These are phyloP conservation scores for Pythium plurisporium DNA, from an alignment of 352 stramenopile species.

Conservation along the genomic window DNA sequence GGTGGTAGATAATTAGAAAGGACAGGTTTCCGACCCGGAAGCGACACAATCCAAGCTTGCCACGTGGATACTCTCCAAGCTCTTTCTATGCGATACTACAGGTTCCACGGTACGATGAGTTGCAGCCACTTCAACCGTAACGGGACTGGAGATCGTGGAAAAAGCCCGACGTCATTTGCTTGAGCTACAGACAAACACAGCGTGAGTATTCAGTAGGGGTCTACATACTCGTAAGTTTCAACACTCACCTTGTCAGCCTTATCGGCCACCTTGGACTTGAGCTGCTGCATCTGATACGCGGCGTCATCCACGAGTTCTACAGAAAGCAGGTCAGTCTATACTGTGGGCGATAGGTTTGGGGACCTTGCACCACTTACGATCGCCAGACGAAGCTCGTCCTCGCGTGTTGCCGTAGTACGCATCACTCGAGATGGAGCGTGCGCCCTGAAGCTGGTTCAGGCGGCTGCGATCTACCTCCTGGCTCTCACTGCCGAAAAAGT, in stretches of 20 bases:
- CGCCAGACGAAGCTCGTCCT: slow-evolving; percentile 52
- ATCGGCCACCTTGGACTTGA: slow-evolving; percentile 80
- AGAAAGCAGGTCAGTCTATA: no score
- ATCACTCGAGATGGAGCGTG: slow-evolving; percentile 85
- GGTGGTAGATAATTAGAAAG: background rate
- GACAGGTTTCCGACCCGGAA: slow-evolving; percentile 20
- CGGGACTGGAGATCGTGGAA: slow-evolving; percentile 83
- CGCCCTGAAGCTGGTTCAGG: slow-evolving; percentile 71
- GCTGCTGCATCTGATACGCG: slow-evolving; percentile 78
- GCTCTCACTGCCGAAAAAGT: slow-evolving; percentile 81
- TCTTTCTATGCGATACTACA: slow-evolving; percentile 14
- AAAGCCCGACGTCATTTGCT: slow-evolving; percentile 88
- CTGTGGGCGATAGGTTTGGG: no score
- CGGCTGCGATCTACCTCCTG: slow-evolving; percentile 52
- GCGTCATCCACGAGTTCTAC: slow-evolving; percentile 58
- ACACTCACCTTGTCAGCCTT: slow-evolving; percentile 69
- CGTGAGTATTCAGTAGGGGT: background rate
- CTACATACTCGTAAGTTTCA: background rate
- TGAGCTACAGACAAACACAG: slow-evolving; percentile 42
- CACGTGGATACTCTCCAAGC: slow-evolving; percentile 28
- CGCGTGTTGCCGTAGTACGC: slow-evolving; percentile 74
- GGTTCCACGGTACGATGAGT: slow-evolving; percentile 13
- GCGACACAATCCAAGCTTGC: slow-evolving; percentile 20
- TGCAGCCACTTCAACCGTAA: slow-evolving; percentile 42
- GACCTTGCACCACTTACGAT: slow-evolving; percentile 41